Evolutionary conservation across 257 asterid genomes (phyloP), one percentile per base, ranked within the genome.

Genomic region (Solanum arcanum): DNA sequence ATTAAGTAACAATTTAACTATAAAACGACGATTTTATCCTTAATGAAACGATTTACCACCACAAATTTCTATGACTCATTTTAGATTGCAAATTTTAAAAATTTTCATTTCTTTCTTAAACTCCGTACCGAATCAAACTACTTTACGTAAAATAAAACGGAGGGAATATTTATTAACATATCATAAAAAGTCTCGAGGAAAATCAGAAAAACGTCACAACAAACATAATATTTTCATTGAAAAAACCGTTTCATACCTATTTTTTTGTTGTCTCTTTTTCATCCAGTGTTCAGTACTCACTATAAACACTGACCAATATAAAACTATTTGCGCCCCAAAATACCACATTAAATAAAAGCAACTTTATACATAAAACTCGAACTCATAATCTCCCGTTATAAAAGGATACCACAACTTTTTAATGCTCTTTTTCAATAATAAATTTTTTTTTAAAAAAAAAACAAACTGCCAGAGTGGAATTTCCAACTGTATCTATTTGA

Each of bases 401-500:
- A 62, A 62, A 23, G 25, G 13, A 23, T 31, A 25, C 37, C 35
- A 12, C 18, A 27, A 6, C 5, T 27, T 66, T 66, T 13, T 27
- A 2, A 3, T 25, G 10, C 20, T 12, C n/a, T 7, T 29, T 68
- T 69, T 31, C 12, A 29, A 69, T 69, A 41, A 31, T 29, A 14
- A 29, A 14, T 6, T 8, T 16, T 2, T 5, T 35, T 14, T 47
- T 1, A 20, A 42, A 7, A 76, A 3, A n/a, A 9, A 46, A 15
- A 27, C 5, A 9, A 21, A 5, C 2, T 80, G 68, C 69, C 85
- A 80, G 27, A 80, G 69, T 80, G 85, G 85, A 80, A 29, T 47
- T 80, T 80, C 85, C 85, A 80, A 49, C 85, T 47, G 68, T 68
- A 27, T 47, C 42, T 80, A 12, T 80, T 9, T 80, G 39, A 16